These are phyloP conservation scores for Dissoconium aciculare DNA, from an alignment of 2,329 filamentous ascomycete genomes.

Conservation along the genomic window DNA sequence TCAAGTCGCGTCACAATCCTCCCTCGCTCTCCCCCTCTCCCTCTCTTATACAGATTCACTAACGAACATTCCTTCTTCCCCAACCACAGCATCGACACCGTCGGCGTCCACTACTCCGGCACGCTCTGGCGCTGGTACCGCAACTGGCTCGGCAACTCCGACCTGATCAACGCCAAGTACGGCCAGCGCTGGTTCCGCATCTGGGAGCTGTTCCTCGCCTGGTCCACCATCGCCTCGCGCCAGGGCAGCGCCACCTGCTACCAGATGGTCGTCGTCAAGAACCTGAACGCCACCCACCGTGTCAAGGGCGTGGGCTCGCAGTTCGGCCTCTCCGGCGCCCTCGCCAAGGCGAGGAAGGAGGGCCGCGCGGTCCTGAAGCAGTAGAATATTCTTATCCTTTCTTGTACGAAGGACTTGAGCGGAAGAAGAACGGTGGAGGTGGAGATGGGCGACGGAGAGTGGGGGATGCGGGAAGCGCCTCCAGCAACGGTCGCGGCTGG, in stretches of 20 bases:
- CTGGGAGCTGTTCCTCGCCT: slow-evolving; percentile 82
- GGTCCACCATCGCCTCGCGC: slow-evolving; percentile 65
- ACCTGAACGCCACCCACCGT: slow-evolving; percentile 72
- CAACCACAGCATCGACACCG: slow-evolving; percentile 53
- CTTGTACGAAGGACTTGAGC: no score
- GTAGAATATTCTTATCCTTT: no score
- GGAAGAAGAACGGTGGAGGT: no score
- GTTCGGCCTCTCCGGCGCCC: slow-evolving; percentile 51
- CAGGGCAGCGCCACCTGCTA: slow-evolving; percentile 73
- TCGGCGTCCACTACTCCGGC: slow-evolving; percentile 90
- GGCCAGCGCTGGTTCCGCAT: slow-evolving; percentile 87
- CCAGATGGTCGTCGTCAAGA: slow-evolving; percentile 76
- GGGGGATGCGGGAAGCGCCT: no score
- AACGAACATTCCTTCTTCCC: no score
- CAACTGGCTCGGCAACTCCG: slow-evolving; percentile 88
- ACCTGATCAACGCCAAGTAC: slow-evolving; percentile 88
- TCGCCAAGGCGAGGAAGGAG: slow-evolving; percentile 33
- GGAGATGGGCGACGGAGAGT: no score
- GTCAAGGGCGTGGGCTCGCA: slow-evolving; percentile 57
- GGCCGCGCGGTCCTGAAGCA: slow-evolving; percentile 3
- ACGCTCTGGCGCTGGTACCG: slow-evolving; percentile 96
- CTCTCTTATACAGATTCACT: no score
- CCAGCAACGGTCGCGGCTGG: no score
- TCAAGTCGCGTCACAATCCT: no score
- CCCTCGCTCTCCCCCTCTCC: no score